Conservation (phyloP, 257 asterid species). For the Galeopsis tetrahit region DNA sequence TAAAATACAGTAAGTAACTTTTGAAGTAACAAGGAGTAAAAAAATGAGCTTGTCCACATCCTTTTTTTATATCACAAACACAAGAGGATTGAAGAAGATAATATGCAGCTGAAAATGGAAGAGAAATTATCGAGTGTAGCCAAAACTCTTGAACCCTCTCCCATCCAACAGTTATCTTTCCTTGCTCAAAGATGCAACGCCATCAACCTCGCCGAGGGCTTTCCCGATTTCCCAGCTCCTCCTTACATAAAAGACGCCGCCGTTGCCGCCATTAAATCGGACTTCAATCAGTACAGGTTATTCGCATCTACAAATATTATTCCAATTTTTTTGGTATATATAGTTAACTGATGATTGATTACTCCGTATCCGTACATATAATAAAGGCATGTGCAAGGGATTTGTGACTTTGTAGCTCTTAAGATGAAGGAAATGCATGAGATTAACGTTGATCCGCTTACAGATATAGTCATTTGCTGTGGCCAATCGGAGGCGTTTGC, state of each 20-base stretch:
- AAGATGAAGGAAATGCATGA: slow-evolving; percentile 70
- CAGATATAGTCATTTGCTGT: slow-evolving; percentile 79
- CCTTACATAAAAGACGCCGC: slow-evolving; percentile 67
- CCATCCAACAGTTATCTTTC: slow-evolving; percentile 71
- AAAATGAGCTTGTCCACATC: too few relatives aligned
- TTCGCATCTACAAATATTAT: not conserved
- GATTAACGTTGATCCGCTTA: slow-evolving; percentile 59
- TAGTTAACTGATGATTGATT: not conserved
- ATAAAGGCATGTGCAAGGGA: slow-evolving; percentile 77
- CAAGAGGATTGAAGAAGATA: too few relatives aligned
- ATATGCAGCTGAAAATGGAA: slow-evolving; percentile 44
- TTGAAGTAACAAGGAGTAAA: too few relatives aligned
- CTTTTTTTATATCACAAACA: too few relatives aligned
- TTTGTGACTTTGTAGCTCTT: slow-evolving; percentile 66
- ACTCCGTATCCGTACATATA: too few relatives aligned
- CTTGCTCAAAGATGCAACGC: slow-evolving; percentile 85
- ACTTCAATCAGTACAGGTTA: slow-evolving; percentile 93
- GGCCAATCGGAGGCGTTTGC: slow-evolving; percentile 97
- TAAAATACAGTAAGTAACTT: too few relatives aligned
- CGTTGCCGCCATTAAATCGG: slow-evolving; percentile 75
- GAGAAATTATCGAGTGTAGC: slow-evolving; percentile 70
- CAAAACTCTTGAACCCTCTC: slow-evolving; percentile 59
- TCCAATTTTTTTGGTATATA: not conserved
- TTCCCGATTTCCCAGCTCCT: slow-evolving; percentile 91
- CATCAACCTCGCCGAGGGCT: slow-evolving; percentile 88